Evolutionary conservation across 768 basidiomycete species (phyloP), one percentile per base, ranked within the genome.

Genomic region (Suillus brevipes): DNA sequence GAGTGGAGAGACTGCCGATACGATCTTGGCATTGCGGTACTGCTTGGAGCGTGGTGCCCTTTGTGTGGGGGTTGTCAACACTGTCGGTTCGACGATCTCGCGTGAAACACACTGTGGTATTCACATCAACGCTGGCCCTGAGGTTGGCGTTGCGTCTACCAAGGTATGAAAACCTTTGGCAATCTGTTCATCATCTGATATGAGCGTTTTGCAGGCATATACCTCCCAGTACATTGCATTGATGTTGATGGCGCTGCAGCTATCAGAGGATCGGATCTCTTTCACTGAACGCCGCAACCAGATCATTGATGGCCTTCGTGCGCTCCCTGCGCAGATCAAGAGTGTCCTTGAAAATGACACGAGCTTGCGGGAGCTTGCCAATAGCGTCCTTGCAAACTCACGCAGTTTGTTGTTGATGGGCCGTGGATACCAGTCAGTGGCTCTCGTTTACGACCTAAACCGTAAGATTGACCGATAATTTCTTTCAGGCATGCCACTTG

Each of bases 71-170:
- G 93, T 99, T 60, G 95, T 99, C 78, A 99, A 99, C 83, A 96
- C 95, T 42, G 97, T 99, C 72, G 97, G 97, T 58, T 97, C 95
- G 28, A 98, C 97, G 4, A 87, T 99, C 71, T 98, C 97, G 50
- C 92, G 97, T 74, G 95, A 99, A 80, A 95, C 96, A 3, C 97
- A 99, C 82, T 97, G 95, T 68, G 97, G 97, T 90, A 90, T 99
- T 61, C 97, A 99, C 81, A 98, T 99, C 83, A 99, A 99, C 74
- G 97, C 95, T 72, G 95, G 95, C 23, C 96, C 96, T 62, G 96
- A 99, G 83, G 95, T 99, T 69, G 97, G 97, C 84, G 97, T 99
- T 65, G 97, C 97, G 6, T 98, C 95, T 20, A 99, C 97, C 65
- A 99, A 99, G 87, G 91, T 89, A 52, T 56, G 60, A 52, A 56